These are phyloP conservation scores for Chionographis japonica DNA, from an alignment of 106 monocot genomes.

Conservation along the genomic window DNA sequence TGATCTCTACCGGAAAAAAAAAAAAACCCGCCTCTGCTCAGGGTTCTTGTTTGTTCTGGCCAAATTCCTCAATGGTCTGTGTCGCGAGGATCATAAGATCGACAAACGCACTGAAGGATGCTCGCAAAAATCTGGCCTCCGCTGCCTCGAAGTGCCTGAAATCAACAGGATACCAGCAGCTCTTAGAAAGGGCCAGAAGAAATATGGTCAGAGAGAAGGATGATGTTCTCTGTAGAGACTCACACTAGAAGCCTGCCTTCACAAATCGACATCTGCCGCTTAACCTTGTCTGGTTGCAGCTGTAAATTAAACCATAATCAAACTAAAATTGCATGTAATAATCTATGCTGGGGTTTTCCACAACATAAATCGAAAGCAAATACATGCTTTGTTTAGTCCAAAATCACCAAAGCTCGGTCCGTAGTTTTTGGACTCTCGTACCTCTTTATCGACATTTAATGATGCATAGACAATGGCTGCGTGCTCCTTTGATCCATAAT, in stretches of 20 bases:
- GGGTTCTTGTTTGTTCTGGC: background rate
- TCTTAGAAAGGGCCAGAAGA: background rate
- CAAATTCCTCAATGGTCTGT: constrained; percentile 73
- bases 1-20: no score
- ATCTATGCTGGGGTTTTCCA: no score
- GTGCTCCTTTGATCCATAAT: constrained; percentile 72
- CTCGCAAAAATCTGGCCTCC: constrained; percentile 85
- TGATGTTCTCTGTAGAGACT: constrained; percentile 17
- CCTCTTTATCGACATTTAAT: constrained; percentile 93
- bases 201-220: background rate
- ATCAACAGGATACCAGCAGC: background rate
- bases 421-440: background rate
- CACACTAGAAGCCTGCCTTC: constrained; percentile 75
- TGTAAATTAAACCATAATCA: constrained; percentile 18
- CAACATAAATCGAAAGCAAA: no score
- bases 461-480: constrained; percentile 67
- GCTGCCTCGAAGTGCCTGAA: constrained; percentile 77
- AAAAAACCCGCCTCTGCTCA: background rate
- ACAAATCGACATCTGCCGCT: constrained; percentile 58
- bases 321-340: no score
- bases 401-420: no score
- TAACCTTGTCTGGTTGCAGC: constrained; percentile 97
- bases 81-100: constrained; percentile 70
- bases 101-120: constrained; percentile 76
- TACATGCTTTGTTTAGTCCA: no score